Evolutionary conservation across 495 filamentous ascomycete species (phyloP).

Genomic region (Paragyromitra xinjiangensis): DNA sequence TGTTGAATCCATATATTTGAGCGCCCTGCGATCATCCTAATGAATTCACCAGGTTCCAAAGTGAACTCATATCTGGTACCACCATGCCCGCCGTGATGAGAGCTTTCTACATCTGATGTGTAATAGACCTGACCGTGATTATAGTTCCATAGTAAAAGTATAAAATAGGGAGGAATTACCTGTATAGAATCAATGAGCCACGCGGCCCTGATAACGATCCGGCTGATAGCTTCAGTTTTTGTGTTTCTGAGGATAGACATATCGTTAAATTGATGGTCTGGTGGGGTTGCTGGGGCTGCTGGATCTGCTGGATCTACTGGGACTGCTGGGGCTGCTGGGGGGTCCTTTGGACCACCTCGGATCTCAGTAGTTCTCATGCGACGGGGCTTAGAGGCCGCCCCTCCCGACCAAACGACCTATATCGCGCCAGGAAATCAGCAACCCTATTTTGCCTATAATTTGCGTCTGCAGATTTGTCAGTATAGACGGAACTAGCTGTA

Average conservation of each 20-base stretch:
- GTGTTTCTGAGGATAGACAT: not conserved
- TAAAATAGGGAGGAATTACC: not conserved
- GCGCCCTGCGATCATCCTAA: conserved; percentile 8
- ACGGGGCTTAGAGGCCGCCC: not conserved
- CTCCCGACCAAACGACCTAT: conserved; percentile 11
- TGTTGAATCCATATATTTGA: no score
- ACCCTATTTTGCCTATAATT: not conserved
- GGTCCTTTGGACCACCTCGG: no score
- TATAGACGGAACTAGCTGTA: not conserved
- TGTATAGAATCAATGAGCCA: conserved; percentile 23
- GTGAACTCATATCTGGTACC: not conserved
- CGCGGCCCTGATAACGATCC: conserved; percentile 8
- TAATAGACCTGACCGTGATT: conserved; percentile 8
- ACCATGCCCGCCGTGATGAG: not conserved
- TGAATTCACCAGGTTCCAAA: conserved; percentile 9
- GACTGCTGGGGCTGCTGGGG: no score
- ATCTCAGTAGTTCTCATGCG: no score
- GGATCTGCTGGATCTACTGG: no score
- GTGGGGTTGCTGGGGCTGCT: no score
- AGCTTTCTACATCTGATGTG: not conserved
- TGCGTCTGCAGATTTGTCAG: not conserved
- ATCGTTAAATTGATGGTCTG: conserved; percentile 2
- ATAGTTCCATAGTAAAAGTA: not conserved
- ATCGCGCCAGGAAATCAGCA: not conserved
- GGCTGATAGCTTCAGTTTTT: not conserved